phyloP scores from a whole-genome alignment of 331 rosid species.

The Malus hybrid region DNA sequence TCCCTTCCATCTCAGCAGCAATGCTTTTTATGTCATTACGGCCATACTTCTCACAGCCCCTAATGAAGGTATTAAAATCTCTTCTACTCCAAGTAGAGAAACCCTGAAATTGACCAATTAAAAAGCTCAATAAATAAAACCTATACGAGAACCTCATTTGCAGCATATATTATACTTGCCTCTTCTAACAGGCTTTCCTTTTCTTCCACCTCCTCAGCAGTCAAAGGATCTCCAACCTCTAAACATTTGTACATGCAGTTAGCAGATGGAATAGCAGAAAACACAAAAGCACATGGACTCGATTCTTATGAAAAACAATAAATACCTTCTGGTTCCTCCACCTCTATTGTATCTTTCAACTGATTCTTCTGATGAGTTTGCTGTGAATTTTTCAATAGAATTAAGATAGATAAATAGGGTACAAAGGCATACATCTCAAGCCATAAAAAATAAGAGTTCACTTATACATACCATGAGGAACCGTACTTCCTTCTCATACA shows the following conservation, averaged over 20 bases:
- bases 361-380: conserved; percentile 99
- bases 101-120: conserved; percentile 48
- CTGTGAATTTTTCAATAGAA: conserved; percentile 33
- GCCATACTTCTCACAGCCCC: conserved; percentile 99
- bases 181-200: conserved; percentile 83
- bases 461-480: conserved; percentile 72
- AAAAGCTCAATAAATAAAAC: conserved; percentile 14
- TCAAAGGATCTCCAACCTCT: conserved; percentile 94
- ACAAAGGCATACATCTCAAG: neutral
- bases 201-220: conserved; percentile 93
- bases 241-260: conserved; percentile 14
- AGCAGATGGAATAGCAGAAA: conserved; percentile 2
- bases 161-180: conserved; percentile 28
- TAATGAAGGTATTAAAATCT: conserved; percentile 89
- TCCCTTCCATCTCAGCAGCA: conserved; percentile 96
- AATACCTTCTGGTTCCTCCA: conserved; percentile 90
- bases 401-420: conserved; percentile 5
- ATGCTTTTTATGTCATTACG: conserved; percentile 77
- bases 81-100: conserved; percentile 95
- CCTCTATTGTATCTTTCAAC: conserved; percentile 85
- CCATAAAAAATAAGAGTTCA: neutral
- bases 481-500: conserved; percentile 97
- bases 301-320: neutral
- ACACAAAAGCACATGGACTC: neutral
- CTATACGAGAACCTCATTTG: conserved; percentile 2